These are phyloP conservation scores for Fusarium dlaminii DNA, from an alignment of 2,329 filamentous ascomycete species.

Conservation along the genomic window DNA sequence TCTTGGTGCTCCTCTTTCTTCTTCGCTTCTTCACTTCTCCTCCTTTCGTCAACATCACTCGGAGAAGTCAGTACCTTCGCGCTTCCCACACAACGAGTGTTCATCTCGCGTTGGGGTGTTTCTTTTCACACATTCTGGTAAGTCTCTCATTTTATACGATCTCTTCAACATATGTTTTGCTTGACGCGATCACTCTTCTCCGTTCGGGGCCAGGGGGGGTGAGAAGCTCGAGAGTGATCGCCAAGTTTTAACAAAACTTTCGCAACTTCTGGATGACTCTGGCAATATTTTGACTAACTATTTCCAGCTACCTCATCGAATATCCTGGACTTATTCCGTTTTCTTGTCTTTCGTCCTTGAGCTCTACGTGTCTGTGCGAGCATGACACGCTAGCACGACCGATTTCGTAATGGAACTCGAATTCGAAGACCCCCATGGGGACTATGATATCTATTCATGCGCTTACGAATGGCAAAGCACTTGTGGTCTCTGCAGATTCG, in stretches of 20 bases:
- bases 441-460: neutral
- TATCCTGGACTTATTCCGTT: rapidly evolving
- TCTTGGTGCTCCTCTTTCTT: neutral
- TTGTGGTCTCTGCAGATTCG: neutral
- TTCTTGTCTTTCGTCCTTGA: neutral
- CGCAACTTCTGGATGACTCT: too few relatives aligned
- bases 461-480: too few relatives aligned
- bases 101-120: neutral
- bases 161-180: neutral
- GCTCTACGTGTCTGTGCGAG: neutral
- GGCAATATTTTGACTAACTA: neutral
- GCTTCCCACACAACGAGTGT: neutral
- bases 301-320: rapidly evolving
- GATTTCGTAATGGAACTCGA: neutral
- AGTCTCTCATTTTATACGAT: neutral
- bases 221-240: neutral
- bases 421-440: neutral
- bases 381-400: neutral
- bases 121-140: neutral
- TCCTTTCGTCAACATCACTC: neutral
- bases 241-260: neutral
- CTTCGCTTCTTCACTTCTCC: neutral
- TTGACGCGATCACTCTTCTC: neutral
- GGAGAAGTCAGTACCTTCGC: neutral
- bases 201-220: neutral